Conservation (phyloP, 495 filamentous ascomycete species). For the Podospora pseudocomata region DNA sequence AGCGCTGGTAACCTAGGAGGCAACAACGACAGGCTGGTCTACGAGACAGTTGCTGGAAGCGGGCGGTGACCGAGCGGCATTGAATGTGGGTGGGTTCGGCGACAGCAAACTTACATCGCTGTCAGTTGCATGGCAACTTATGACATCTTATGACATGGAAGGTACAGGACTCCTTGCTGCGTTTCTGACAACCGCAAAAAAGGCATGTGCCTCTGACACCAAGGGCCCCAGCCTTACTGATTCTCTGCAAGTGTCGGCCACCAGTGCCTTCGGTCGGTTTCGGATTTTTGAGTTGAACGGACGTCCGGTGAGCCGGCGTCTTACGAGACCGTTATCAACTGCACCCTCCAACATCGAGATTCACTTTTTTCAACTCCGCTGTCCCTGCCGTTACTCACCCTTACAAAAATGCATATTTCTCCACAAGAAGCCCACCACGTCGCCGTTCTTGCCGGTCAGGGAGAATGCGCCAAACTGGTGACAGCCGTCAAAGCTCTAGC, state of each 20-base stretch:
- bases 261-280: neutral
- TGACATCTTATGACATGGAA: too few species aligned
- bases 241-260: neutral
- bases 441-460: constrained; percentile 28
- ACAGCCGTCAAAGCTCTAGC: constrained; percentile 22
- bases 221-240: neutral
- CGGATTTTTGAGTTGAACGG: neutral
- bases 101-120: too few species aligned
- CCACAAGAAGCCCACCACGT: constrained; percentile 25
- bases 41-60: too few species aligned
- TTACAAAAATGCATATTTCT: constrained; percentile 23
- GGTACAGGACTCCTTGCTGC: too few species aligned
- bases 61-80: too few species aligned
- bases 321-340: neutral
- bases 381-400: too few species aligned
- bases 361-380: neutral
- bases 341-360: neutral
- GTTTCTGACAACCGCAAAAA: too few species aligned
- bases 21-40: too few species aligned
- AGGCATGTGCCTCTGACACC: too few species aligned
- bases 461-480: constrained; percentile 21
- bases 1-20: too few species aligned
- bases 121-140: too few species aligned
- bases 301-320: neutral
- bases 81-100: too few species aligned